These are phyloP conservation scores for Acephala macrosclerotiorum DNA, from an alignment of 2,329 filamentous ascomycete genomes.

Conservation along the genomic window DNA sequence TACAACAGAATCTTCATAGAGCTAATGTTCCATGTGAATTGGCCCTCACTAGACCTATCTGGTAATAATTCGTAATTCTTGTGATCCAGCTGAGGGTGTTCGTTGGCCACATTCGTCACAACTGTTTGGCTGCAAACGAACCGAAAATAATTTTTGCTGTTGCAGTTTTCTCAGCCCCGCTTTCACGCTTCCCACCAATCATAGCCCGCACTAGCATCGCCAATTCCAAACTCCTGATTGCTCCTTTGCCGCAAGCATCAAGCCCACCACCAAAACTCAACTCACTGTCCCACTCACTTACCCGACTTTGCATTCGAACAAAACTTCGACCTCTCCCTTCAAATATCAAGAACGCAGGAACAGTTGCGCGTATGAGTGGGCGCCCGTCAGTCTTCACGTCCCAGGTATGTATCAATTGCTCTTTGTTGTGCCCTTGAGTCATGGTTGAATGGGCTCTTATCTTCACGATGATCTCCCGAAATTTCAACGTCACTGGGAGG, in stretches of 20 bases:
- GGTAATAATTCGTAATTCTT: conserved; percentile 9
- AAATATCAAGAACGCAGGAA: conserved; percentile 24
- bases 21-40: conserved; percentile 10
- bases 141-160: conserved; percentile 5
- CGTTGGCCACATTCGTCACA: conserved; percentile 7
- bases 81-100: background rate
- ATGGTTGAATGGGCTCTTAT: conserved; percentile 27
- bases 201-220: conserved; percentile 5
- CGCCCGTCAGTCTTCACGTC: conserved; percentile 86
- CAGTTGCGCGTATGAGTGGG: conserved; percentile 81
- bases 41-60: conserved; percentile 10
- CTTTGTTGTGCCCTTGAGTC: conserved; percentile 25
- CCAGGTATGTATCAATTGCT: conserved; percentile 65
- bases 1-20: conserved; percentile 18
- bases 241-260: conserved; percentile 22
- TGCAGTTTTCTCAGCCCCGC: conserved; percentile 7
- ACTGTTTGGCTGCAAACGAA: background rate
- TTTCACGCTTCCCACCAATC: conserved; percentile 12
- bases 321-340: conserved; percentile 20
- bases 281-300: conserved; percentile 15
- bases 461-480: conserved; percentile 22
- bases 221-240: conserved; percentile 22
- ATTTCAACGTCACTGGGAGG: conserved; percentile 16
- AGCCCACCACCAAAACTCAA: conserved; percentile 4
- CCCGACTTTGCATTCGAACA: conserved; percentile 22